Evolutionary conservation across 2,329 filamentous ascomycete genomes (phyloP).

Genomic region (Colletotrichum zoysiae): DNA sequence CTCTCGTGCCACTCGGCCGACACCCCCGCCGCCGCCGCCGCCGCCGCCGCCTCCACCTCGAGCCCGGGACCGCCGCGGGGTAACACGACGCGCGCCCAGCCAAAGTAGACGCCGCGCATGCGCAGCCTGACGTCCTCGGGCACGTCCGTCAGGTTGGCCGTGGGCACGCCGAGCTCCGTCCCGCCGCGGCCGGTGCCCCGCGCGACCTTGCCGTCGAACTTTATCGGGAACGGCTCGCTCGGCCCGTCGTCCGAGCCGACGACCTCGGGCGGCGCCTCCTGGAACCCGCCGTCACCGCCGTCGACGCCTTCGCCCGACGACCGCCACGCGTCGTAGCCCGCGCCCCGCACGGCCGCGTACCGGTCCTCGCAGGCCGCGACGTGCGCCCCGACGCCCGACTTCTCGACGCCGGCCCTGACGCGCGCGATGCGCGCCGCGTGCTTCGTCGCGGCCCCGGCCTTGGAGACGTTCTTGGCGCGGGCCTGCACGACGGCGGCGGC

Average conservation of each 20-base stretch:
- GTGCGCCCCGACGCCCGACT: conserved; percentile 48
- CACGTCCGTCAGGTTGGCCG: conserved; percentile 66
- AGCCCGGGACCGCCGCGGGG: too few relatives aligned
- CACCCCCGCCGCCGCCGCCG: conserved; percentile 33
- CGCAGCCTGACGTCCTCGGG: conserved; percentile 65
- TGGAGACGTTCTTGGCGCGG: conserved; percentile 51
- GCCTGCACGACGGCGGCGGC: conserved; percentile 55
- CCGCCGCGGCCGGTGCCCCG: conserved; percentile 57
- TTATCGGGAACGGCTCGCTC: conserved; percentile 64
- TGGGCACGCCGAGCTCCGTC: conserved; percentile 61
- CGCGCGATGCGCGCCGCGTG: conserved; percentile 18
- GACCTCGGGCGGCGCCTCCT: conserved; percentile 50
- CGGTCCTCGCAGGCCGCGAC: conserved; percentile 52
- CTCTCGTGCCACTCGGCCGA: conserved; percentile 68
- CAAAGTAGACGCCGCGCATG: conserved; percentile 73
- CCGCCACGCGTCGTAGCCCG: conserved; percentile 53
- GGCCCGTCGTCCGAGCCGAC: conserved; percentile 66
- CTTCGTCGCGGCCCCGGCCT: conserved; percentile 19
- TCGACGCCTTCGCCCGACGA: conserved; percentile 23
- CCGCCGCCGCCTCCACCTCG: too few relatives aligned
- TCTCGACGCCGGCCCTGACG: conserved; percentile 40
- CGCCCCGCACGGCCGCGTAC: conserved; percentile 51
- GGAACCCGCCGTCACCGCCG: conserved; percentile 46
- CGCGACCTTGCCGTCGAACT: conserved; percentile 62
- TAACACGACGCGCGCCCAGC: conserved; percentile 67